These are phyloP conservation scores for Xerocomellus intermedius DNA, from an alignment of 768 basidiomycete species.

Conservation along the genomic window DNA sequence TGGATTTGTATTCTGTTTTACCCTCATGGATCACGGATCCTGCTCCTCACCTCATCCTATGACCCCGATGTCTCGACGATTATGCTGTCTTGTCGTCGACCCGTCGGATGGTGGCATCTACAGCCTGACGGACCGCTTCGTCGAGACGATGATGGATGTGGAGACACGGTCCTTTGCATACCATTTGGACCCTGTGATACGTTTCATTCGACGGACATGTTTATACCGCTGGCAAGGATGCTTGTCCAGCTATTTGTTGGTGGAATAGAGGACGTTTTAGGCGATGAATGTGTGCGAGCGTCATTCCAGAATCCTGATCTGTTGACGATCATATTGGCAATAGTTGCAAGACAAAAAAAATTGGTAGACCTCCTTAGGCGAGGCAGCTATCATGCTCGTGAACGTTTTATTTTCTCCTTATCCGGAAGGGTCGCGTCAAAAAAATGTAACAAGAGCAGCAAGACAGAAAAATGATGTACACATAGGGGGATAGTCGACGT, in stretches of 20 bases:
- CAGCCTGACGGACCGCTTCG: background rate
- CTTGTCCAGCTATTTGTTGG: background rate
- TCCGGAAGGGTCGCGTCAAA: too few relatives aligned
- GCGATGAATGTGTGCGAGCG: background rate
- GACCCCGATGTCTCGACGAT: background rate
- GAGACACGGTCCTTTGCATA: constrained; percentile 1
- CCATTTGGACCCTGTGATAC: constrained; percentile 9
- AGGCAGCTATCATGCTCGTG: too few relatives aligned
- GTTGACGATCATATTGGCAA: too few relatives aligned
- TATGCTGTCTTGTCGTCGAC: background rate
- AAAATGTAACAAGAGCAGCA: too few relatives aligned
- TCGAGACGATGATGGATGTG: constrained; percentile 3
- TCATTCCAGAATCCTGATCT: too few relatives aligned
- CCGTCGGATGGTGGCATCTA: background rate
- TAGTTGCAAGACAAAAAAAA: too few relatives aligned
- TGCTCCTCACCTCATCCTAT: background rate
- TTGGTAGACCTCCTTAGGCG: too few relatives aligned
- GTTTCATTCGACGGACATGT: constrained; percentile 15
- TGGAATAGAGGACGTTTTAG: background rate
- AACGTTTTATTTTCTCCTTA: too few relatives aligned
- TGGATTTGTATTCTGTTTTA: constrained; percentile 20
- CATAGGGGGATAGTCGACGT: too few relatives aligned
- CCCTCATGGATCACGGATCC: constrained; percentile 2
- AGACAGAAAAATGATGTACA: too few relatives aligned
- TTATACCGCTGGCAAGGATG: constrained; percentile 5